A percentile compares a stretch with the other conserved stretches of the same genome.
phyloP scores from a whole-genome alignment of 306 rosid genomes.

The Rosa rugosa region DNA sequence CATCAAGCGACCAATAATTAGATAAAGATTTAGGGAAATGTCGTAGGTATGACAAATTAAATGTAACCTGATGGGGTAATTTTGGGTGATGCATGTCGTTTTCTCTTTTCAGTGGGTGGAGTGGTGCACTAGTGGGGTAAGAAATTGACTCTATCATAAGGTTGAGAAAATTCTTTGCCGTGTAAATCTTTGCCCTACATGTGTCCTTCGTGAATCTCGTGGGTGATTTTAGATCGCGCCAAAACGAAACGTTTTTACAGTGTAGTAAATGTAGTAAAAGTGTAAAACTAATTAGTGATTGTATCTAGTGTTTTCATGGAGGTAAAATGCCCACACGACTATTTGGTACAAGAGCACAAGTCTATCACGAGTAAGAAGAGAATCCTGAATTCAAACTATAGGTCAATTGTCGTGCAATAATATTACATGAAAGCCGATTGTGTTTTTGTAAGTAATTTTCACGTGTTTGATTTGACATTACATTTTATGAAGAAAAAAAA shows the following conservation, averaged over 20 bases:
- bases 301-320: too few species aligned
- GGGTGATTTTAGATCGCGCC: not conserved
- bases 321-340: too few species aligned
- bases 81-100: not conserved
- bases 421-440: too few species aligned
- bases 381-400: too few species aligned
- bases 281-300: not conserved
- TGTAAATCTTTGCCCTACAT: not conserved
- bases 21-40: not conserved
- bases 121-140: conserved; percentile 20
- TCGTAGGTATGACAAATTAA: conserved; percentile 14
- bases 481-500: too few species aligned
- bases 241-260: not conserved
- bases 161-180: not conserved
- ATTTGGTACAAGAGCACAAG: too few species aligned
- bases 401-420: too few species aligned
- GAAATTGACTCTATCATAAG: not conserved
- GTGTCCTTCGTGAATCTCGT: not conserved
- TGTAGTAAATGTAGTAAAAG: not conserved
- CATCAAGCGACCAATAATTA: not conserved
- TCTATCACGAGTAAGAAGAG: too few species aligned
- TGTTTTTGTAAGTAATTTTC: too few species aligned
- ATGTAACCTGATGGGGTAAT: not conserved
- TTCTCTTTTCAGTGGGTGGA: conserved; percentile 25
- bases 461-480: too few species aligned